These are phyloP conservation scores for Phytophthora citricola DNA, from an alignment of 352 stramenopile species.

Conservation along the genomic window DNA sequence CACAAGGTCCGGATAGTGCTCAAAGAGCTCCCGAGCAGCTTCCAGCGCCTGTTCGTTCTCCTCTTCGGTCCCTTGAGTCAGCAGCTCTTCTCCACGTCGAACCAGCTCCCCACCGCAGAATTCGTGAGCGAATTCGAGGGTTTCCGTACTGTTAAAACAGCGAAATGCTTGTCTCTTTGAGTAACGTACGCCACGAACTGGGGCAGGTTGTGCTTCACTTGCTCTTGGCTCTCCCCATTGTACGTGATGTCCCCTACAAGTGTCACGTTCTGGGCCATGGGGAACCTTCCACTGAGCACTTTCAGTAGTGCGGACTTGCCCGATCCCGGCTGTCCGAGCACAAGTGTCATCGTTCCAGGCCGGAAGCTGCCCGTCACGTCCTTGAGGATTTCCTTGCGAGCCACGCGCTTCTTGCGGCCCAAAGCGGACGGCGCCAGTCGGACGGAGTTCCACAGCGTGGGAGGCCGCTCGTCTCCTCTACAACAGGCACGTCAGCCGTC, in stretches of 20 bases:
- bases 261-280: conserved; percentile 31
- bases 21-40: conserved; percentile 23
- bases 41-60: conserved; percentile 35
- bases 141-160: conserved; percentile 53
- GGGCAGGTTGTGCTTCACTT: conserved; percentile 26
- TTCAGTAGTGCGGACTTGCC: conserved; percentile 56
- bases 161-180: conserved; percentile 45
- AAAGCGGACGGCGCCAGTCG: conserved; percentile 16
- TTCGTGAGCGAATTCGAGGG: conserved; percentile 48
- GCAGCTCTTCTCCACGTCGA: conserved; percentile 26
- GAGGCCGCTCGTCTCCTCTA: conserved; percentile 24
- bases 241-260: conserved; percentile 43
- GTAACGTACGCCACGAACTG: conserved; percentile 49
- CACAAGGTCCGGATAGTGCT: conserved; percentile 49
- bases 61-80: conserved; percentile 39
- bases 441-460: conserved; percentile 36
- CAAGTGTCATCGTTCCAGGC: conserved; percentile 47
- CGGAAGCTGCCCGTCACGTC: conserved; percentile 43
- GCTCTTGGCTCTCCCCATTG: conserved; percentile 34
- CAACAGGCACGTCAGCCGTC: conserved; percentile 27
- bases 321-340: conserved; percentile 47
- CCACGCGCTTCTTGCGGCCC: conserved; percentile 27
- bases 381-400: conserved; percentile 42
- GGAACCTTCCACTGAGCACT: conserved; percentile 44
- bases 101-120: conserved; percentile 41